Base-by-base conservation (phyloP, 163 green algal genomes). In the Chlorella variabilis region DNA sequence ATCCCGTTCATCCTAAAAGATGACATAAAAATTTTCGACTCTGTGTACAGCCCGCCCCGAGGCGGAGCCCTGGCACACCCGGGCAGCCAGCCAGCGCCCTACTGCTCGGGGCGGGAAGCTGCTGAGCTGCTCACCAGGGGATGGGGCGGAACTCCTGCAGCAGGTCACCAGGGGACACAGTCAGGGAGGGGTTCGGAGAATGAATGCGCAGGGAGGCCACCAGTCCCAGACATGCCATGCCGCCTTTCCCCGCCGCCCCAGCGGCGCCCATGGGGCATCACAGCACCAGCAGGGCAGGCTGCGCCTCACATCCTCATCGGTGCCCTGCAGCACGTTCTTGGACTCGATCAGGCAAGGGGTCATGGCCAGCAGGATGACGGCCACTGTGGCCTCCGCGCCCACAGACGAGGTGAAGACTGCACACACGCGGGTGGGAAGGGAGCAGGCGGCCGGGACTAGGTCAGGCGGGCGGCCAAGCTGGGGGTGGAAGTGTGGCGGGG, bases 341-440 rank as follows among this genome's bases (percentile, higher is more conserved):
- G 89, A 88, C 85, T 97, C 91, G 41, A 97, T 91, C 79, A 97
- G 91, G 54, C 94, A 93, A 73, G 95, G 95, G 76, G 80, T 84
- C 23, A 96, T 84, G 65, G 78, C 91, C 71, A 96, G 91, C 36
- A 90, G 75, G 4, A 94, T 90, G 59, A 97, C 91, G 34, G 90
- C 89, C 27, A 96, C 76, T 36, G 82, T 87, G 27, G 89, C 88
- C 91, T 98, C 95, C 39, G 75, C 70, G 75, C 94, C 94, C 5
- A 98, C 95, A 36, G 85, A 85, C 27, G 92, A 96, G 78, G 92
- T 95, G 91, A 90, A 97, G 86, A 97, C 92, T 95, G 91, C 75
- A 63, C 18, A 6, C 27, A 27, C 4, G 34, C 2, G 54, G 34
- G 51, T 25, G 9, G 11, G 54, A 13, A n/a, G 54, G n/a, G n/a